These are phyloP conservation scores for Chaetomidium leptoderma DNA, from an alignment of 495 filamentous ascomycete genomes.

Conservation along the genomic window DNA sequence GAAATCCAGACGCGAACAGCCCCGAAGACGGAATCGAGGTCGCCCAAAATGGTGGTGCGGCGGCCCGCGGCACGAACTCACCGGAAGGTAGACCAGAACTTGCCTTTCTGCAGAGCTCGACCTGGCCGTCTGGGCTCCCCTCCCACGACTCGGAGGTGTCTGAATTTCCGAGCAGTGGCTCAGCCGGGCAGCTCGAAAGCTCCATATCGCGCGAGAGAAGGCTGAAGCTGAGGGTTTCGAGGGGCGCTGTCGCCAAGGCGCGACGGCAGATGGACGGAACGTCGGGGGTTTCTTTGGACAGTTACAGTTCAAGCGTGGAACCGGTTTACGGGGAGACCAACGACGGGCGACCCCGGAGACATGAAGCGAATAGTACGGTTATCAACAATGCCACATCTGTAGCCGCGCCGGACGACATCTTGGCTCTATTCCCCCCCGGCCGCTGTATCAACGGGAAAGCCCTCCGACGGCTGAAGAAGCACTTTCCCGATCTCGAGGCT, in stretches of 20 bases:
- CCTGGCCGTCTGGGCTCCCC: neutral
- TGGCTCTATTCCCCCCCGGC: slow-evolving; percentile 15
- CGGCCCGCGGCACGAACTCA: too few relatives aligned
- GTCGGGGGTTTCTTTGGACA: neutral
- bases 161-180: neutral
- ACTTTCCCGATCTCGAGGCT: slow-evolving; percentile 24
- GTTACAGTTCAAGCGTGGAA: neutral
- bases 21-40: too few relatives aligned
- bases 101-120: neutral
- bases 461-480: slow-evolving; percentile 21
- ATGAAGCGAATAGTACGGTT: slow-evolving; percentile 1
- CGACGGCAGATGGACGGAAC: neutral
- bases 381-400: neutral
- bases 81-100: neutral
- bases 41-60: too few relatives aligned
- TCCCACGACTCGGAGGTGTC: neutral
- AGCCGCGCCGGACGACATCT: slow-evolving; percentile 5
- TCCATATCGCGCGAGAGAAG: slow-evolving; percentile 5
- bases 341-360: neutral
- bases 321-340: neutral
- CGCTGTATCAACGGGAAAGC: slow-evolving; percentile 15
- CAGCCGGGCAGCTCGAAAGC: neutral
- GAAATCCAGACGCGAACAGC: neutral
- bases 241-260: slow-evolving; percentile 21
- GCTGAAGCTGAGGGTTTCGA: slow-evolving; percentile 27